Evolutionary conservation across 2,329 filamentous ascomycete genomes (phyloP), one percentile per base, ranked within the genome.

Genomic region (Alternaria ventricosa): DNA sequence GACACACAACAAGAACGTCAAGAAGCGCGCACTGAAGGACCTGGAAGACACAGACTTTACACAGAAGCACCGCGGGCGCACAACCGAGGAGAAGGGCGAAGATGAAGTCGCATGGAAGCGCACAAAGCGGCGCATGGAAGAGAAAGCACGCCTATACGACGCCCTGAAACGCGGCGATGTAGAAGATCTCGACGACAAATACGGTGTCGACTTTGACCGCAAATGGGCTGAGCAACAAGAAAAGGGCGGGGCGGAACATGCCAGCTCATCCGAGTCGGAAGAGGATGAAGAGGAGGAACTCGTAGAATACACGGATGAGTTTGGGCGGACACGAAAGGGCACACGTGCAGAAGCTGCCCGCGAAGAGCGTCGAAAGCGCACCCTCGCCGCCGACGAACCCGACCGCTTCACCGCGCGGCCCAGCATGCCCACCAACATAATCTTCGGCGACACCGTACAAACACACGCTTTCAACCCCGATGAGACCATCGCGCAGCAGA

Each of bases 261-360:
- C 83, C 13, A 79, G 68, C 47, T 76, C 64, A 13, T 76, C 77
- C 1, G 81, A 82, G 3, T 75, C 71, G 3, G 66, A 71, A 15
- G 68, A 63, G 20, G 68, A 66, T n/a, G 79, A 83, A 50, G 78
- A 84, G 47, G 83, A 85, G 25, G 90, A 94, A 57, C 79, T 92
- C n/a, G 83, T 98, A 6, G 94, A 97, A 70, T 96, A 93, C 77
- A 87, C 91, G 56, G 96, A 99, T 79, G 96, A 98, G 75, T 97
- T 96, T 76, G 96, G 96, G 3, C 90, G 96, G n/a, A 87, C 90
- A 13, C 85, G 94, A 4, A 88, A 83, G 46, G 92, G 91, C 18
- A 95, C 92, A 0, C 87, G 87, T 51, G 87, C 89, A 5, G 88
- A 96, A 66, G 89, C 87, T 15, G 86, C 88, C 44, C 86, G 86